Percentiles rank a stretch among this genome's conserved stretches.
These are phyloP conservation scores for Wallacemonas rigidus DNA, from an alignment of 208 protist genomes.

Conservation along the genomic window DNA sequence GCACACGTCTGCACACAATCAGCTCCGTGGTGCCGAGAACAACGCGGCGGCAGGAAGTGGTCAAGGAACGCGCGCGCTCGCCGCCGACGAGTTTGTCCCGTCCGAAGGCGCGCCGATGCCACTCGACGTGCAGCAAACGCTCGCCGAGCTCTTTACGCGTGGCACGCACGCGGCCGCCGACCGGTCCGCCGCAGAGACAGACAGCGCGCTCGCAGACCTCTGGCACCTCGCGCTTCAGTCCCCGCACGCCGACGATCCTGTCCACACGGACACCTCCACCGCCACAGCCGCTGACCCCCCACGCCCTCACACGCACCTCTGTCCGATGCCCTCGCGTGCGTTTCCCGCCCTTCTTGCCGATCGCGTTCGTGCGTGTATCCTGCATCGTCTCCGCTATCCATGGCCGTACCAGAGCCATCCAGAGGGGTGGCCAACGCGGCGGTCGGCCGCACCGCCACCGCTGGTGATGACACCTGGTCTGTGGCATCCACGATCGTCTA, in stretches of 20 bases:
- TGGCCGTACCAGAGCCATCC: slow-evolving; percentile 6
- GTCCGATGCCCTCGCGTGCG: neutral
- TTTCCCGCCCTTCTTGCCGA: neutral
- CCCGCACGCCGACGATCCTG: too few relatives aligned
- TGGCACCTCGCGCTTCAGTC: neutral
- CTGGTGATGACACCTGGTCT: neutral
- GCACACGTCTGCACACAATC: too few relatives aligned
- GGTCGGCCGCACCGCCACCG: neutral
- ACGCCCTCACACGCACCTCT: neutral
- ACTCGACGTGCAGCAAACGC: neutral
- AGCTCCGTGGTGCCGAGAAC: too few relatives aligned
- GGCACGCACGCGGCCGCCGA: neutral
- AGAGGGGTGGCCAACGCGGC: neutral
- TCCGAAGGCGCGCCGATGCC: neutral
- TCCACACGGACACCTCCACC: too few relatives aligned
- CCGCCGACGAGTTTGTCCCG: too few relatives aligned
- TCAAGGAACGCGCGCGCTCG: too few relatives aligned
- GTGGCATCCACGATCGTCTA: slow-evolving; percentile 2
- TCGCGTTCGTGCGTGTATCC: neutral
- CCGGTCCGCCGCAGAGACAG: neutral
- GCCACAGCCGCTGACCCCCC: too few relatives aligned
- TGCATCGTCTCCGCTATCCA: slow-evolving; percentile 1
- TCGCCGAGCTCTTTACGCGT: neutral
- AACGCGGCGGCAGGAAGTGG: neutral
- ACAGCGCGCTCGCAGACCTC: neutral